Conservation (phyloP, 2,329 filamentous ascomycete genomes). For the Fusarium sp. region DNA sequence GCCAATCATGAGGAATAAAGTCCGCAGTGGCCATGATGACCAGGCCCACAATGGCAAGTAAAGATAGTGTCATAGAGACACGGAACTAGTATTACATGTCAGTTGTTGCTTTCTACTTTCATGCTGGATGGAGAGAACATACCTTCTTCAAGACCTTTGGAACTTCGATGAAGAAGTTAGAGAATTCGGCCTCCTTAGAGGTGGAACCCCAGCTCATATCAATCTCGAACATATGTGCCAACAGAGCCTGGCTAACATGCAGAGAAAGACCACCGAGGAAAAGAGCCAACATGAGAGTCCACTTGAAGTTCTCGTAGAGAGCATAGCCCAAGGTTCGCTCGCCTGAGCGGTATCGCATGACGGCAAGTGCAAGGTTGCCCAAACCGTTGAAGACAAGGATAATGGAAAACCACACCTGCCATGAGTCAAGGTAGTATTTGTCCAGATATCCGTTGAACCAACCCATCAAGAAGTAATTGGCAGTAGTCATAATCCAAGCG, state of each 20-base stretch:
- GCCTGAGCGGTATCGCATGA: slow-evolving; percentile 79
- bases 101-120: slow-evolving; percentile 43
- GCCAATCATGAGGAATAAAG: slow-evolving; percentile 75
- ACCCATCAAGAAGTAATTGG: slow-evolving; percentile 81
- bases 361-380: slow-evolving; percentile 77
- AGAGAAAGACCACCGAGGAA: slow-evolving; percentile 86
- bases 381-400: slow-evolving; percentile 82
- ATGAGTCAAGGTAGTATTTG: slow-evolving; percentile 83
- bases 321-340: slow-evolving; percentile 71
- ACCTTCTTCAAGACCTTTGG: slow-evolving; percentile 83
- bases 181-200: slow-evolving; percentile 83
- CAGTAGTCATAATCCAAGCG: slow-evolving; percentile 78
- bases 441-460: slow-evolving; percentile 84
- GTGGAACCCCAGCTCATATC: slow-evolving; percentile 90
- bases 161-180: slow-evolving; percentile 87
- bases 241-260: slow-evolving; percentile 82
- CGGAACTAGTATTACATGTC: slow-evolving; percentile 68
- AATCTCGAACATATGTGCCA: slow-evolving; percentile 86
- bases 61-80: slow-evolving; percentile 74
- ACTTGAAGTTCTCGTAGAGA: slow-evolving; percentile 76
- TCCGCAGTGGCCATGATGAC: slow-evolving; percentile 72
- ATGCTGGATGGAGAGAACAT: slow-evolving; percentile 60
- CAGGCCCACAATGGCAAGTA: slow-evolving; percentile 71
- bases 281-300: slow-evolving; percentile 79
- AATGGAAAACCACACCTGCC: slow-evolving; percentile 85